Conservation (phyloP, 1,139 yeast genomes). For the Pichia norvegensis region DNA sequence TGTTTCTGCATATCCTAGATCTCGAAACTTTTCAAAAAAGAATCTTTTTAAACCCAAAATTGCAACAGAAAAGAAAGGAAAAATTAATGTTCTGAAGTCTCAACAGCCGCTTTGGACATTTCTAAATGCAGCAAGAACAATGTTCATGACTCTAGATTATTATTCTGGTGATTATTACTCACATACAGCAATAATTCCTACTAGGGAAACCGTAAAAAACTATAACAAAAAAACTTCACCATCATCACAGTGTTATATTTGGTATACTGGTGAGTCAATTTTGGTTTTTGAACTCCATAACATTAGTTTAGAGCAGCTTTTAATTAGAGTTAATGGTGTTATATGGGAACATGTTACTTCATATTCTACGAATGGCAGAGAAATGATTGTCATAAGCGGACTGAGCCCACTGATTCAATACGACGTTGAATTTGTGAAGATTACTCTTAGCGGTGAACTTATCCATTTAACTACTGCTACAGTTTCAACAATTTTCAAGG, state of each 20-base stretch:
- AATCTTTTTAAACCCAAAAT: not conserved
- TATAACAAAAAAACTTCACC: conserved; percentile 23
- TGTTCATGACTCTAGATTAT: conserved; percentile 39
- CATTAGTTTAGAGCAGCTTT: conserved; percentile 33
- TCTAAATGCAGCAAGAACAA: conserved; percentile 52
- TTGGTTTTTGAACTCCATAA: conserved; percentile 40
- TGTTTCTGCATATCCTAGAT: conserved; percentile 4
- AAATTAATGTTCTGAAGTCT: conserved; percentile 20
- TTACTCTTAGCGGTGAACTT: conserved; percentile 32
- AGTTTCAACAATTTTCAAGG: conserved; percentile 37
- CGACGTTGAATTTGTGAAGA: conserved; percentile 50
- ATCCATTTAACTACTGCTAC: conserved; percentile 37
- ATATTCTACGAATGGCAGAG: conserved; percentile 33
- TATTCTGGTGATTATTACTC: conserved; percentile 33
- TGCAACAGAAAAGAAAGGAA: conserved; percentile 17
- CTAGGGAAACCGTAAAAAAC: conserved; percentile 29
- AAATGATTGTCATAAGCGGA: conserved; percentile 50
- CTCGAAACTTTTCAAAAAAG: not conserved
- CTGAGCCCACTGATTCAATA: conserved; percentile 62
- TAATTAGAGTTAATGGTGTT: conserved; percentile 51
- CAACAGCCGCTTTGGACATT: conserved; percentile 65
- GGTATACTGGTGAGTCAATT: conserved; percentile 48
- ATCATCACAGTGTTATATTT: conserved; percentile 36
- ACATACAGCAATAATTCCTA: conserved; percentile 31
- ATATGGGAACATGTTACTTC: conserved; percentile 51